Base-by-base conservation (phyloP, 495 filamentous ascomycete species). In the Baudoinia panamericana region DNA sequence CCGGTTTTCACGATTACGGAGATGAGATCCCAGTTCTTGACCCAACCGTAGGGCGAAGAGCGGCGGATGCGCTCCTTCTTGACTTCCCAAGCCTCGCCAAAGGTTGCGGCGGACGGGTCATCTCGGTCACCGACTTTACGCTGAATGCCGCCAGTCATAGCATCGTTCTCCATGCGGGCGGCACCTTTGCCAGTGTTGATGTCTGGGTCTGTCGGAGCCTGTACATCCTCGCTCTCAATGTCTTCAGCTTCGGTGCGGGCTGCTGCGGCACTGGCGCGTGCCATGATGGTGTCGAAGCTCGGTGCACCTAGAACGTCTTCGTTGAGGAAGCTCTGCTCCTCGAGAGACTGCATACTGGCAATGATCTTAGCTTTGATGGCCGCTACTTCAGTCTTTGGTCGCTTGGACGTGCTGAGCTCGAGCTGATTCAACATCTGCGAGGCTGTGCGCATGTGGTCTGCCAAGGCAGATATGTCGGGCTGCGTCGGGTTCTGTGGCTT, bases 1-100 rank as follows among this genome's bases (percentile, higher is more conserved):
- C 80, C 80, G 22, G 80, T 84, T 55, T 84, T 84, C 41, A 84
- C 76, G 55, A 84, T 84, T 34, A 84, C 80, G 53, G 75, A 80
- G 42, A 84, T 59, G 9, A 84, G 68, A 46, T 84, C 80, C 80
- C 80, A 84, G 52, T 80, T 83, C 57, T 75, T 77, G 70, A 80
- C 80, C 72, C 71, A 78, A 8, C 80, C 80, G 50, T 82, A 84
- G 0, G 80, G 80, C 8, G 76, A 81, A 3, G 76, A 75, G 49
- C 76, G 74, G 36, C 79, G 67, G 54, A 84, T 83, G 17, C 80
- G 76, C 58, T 84, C 80, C 52, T 76, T 79, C 52, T 84, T 84
- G 33, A 68, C 64, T 36, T 72, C 67, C 80, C 80, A 84, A 29
- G 78, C 79, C 56, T 84, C 80, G 36, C 80, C 80, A 51, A 84